Base-by-base conservation (phyloP, 345 rosid genomes). In the Citrus glauca region DNA sequence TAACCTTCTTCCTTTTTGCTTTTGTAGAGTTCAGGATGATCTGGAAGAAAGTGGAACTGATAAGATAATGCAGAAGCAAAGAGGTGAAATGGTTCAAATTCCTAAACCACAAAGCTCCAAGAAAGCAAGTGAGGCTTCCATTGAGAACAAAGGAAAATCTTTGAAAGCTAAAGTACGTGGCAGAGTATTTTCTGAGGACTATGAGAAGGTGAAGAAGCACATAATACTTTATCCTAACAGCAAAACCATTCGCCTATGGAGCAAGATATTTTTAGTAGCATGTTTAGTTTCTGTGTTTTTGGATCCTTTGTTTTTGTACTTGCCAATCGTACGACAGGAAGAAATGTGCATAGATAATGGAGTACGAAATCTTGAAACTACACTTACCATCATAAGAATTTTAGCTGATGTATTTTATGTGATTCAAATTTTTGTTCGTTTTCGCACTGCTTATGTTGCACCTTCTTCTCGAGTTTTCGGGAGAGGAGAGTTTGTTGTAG, bases 141-240 rank as follows among this genome's bases (percentile, higher is more conserved):
- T 13, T 42, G 9, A n/a, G 33, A 30, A 53, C 28, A 30, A 13
- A 53, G 28, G 42, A 22, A 69, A 67, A 66, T 75, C 73, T 53
- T 60, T 75, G 33, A 78, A 62, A 48, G 66, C 60, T 25, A n/a
- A 30, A 42, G 64, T 71, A 19, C 74, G 63, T 55, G 20, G 16
- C 76, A 45, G 76, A 0, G 80, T 71, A 60, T 78, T 42, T 66
- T 78, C 80, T 6, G 80, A 70, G 80, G 80, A 78, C 76, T 70
- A 69, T 1, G 70, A 71, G 33, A 63, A 61, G 14, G 48, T 1
- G 68, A 66, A 35, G 28, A 72, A 57, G 25, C 13, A 30, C 27
- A 11, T 17, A 40, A 71, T 66, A 22, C 30, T 72, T 1, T 22
- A 73, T 37, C 77, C 81, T 9, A 66, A 35, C 16, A 45, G 81